Base-by-base conservation (phyloP, 2,329 filamentous ascomycete genomes). In the Verticillium zaregamsianum region DNA sequence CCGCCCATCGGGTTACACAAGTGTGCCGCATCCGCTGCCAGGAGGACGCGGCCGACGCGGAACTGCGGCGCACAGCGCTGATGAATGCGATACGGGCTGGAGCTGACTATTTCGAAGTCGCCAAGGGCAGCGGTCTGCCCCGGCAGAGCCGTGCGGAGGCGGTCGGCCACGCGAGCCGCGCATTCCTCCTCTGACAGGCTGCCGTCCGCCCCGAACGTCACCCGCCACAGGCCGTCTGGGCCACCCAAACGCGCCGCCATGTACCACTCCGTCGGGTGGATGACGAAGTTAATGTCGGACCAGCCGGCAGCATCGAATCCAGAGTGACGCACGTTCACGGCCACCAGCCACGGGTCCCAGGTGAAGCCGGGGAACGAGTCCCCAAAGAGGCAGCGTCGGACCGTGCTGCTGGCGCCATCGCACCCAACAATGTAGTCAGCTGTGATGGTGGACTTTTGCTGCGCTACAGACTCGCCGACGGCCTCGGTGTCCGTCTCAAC, bases 311-410 rank as follows among this genome's bases (percentile, higher is more conserved):
- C 81, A 7, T 68, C 71, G 62, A 88, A 86, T 65, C 86, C 82
- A 63, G 88, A 86, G 69, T 87, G 87, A 68, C 78, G 69, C 67
- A 84, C 84, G 74, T 89, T 88, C 6, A 85, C 87, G 55, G 86
- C 85, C 17, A 88, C 79, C 62, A 89, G 86, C 68, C 86, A 84
- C 62, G 78, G 77, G 59, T 86, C 79, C 77, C 85, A 82, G 0
- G 86, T 89, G 66, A 83, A 82, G 0, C 85, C 86, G 0, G 84
- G 85, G 64, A 82, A 88, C 33, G 82, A 78, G n/a, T 77, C 72
- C 3, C 82, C 82, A 68, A 86, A 86, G 5, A 86, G 66, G 1
- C 75, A 76, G 64, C 76, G 78, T 35, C 84, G 71, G 5, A 86
- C 77, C 49, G 69, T 69, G 60, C 80, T 82, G 35, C 77, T 79